Evolutionary conservation across 2,329 filamentous ascomycete species (phyloP).

Genomic region (Sporothrix phasma): DNA sequence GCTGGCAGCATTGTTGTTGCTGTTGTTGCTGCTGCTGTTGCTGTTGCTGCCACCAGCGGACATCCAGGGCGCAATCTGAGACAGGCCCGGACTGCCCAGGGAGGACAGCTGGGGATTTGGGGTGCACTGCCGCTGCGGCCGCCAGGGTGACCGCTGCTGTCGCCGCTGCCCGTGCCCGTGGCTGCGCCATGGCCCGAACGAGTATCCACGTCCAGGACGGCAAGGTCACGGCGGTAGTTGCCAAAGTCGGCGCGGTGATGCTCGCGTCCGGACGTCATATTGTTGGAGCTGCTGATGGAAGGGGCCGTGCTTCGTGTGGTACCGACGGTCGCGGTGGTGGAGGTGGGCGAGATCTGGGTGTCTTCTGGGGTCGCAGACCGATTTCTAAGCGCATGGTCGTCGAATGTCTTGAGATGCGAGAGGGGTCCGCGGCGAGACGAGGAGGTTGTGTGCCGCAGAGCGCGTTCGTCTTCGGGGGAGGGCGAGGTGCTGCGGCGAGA

Average conservation of each 20-base stretch:
- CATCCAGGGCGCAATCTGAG: slow-evolving; percentile 52
- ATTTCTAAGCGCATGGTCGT: slow-evolving; percentile 28
- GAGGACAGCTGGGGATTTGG: slow-evolving; percentile 51
- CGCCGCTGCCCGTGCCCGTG: background rate
- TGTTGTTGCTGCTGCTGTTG: slow-evolving; percentile 17
- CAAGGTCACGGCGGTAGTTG: slow-evolving; percentile 63
- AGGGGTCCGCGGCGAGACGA: slow-evolving; percentile 30
- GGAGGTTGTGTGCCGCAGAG: slow-evolving; percentile 12
- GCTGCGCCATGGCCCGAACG: background rate
- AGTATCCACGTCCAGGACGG: slow-evolving; percentile 44
- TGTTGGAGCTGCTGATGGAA: slow-evolving; percentile 34
- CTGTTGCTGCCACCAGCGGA: slow-evolving; percentile 27
- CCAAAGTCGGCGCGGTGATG: slow-evolving; percentile 47
- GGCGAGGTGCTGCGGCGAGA: slow-evolving; percentile 7
- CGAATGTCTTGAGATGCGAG: slow-evolving; percentile 46
- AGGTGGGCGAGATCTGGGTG: slow-evolving; percentile 41
- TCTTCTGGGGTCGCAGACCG: slow-evolving; percentile 25
- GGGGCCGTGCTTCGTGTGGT: slow-evolving; percentile 31
- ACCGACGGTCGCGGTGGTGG: slow-evolving; percentile 29
- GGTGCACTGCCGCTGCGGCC: slow-evolving; percentile 35
- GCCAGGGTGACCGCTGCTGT: background rate
- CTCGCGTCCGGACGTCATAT: slow-evolving; percentile 21
- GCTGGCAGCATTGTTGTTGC: slow-evolving; percentile 17
- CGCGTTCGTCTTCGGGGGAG: background rate
- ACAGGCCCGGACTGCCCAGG: slow-evolving; percentile 40